phyloP scores from a whole-genome alignment of 208 protist genomes.

The Trypanosoma rangeli region DNA sequence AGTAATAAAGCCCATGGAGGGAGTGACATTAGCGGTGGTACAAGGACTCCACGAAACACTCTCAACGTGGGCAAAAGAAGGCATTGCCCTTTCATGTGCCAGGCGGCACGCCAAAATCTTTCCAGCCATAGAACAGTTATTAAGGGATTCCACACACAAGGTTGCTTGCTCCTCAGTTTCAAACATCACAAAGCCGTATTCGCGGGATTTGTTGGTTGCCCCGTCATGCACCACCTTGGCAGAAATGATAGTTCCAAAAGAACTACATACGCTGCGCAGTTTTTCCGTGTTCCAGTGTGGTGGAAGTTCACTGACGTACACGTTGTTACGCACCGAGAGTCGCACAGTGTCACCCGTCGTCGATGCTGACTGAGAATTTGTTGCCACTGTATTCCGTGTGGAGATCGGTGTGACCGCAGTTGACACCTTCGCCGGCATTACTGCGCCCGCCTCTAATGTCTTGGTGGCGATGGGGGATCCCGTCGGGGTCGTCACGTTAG shows the following conservation, averaged over 20 bases:
- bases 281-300: constrained; percentile 61
- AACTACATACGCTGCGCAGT: constrained; percentile 47
- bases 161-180: constrained; percentile 40
- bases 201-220: constrained; percentile 45
- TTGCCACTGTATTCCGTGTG: background rate
- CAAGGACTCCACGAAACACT: background rate
- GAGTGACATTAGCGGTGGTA: background rate
- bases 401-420: background rate
- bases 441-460: no score
- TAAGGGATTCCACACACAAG: constrained; percentile 37
- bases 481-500: background rate
- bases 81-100: constrained; percentile 57
- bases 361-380: background rate
- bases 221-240: constrained; percentile 58
- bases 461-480: background rate
- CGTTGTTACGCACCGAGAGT: constrained; percentile 29
- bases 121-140: constrained; percentile 23
- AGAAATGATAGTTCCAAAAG: constrained; percentile 54
- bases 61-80: constrained; percentile 37
- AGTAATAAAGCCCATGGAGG: background rate
- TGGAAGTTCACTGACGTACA: constrained; percentile 68
- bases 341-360: background rate
- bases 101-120: constrained; percentile 48
- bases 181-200: constrained; percentile 76
- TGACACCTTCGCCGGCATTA: background rate